Percentiles rank a stretch among this genome's conserved stretches.
These are phyloP conservation scores for Vinca minor DNA, from an alignment of 257 asterid species.

Conservation along the genomic window DNA sequence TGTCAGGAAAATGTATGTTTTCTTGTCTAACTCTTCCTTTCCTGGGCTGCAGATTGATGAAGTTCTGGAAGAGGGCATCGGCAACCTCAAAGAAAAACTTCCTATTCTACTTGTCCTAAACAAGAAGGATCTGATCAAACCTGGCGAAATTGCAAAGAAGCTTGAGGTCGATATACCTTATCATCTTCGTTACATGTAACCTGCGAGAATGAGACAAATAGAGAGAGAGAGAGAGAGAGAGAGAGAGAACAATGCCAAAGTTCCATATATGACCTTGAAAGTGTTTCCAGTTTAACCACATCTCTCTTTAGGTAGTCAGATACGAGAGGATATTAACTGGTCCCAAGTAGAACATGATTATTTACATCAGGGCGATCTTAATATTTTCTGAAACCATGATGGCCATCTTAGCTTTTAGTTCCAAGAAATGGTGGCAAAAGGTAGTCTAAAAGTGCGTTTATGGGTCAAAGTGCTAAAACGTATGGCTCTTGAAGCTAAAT, in stretches of 20 bases:
- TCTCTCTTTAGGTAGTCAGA: too few species aligned
- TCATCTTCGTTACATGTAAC: background rate
- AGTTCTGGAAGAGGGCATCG: conserved; percentile 67
- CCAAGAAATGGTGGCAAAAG: background rate
- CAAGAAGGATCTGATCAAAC: conserved; percentile 90
- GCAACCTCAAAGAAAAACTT: conserved; percentile 46
- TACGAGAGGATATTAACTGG: too few species aligned
- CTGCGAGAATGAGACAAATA: background rate
- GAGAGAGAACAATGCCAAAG: background rate
- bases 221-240: background rate
- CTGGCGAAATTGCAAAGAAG: conserved; percentile 96
- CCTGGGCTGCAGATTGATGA: conserved; percentile 59
- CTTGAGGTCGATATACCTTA: conserved; percentile 47
- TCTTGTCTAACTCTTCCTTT: conserved; percentile 5
- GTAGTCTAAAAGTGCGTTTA: too few species aligned
- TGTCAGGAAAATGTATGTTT: background rate
- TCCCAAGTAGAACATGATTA: background rate
- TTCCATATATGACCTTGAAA: background rate
- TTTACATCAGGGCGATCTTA: background rate
- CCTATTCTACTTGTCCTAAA: conserved; percentile 83
- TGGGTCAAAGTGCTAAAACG: background rate
- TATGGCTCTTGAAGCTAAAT: background rate
- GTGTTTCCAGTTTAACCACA: too few species aligned
- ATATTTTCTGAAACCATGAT: background rate
- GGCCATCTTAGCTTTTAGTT: background rate